Evolutionary conservation across 1,284 basidiomycete species (phyloP).

Genomic region (Cryptococcus wingfieldii): DNA sequence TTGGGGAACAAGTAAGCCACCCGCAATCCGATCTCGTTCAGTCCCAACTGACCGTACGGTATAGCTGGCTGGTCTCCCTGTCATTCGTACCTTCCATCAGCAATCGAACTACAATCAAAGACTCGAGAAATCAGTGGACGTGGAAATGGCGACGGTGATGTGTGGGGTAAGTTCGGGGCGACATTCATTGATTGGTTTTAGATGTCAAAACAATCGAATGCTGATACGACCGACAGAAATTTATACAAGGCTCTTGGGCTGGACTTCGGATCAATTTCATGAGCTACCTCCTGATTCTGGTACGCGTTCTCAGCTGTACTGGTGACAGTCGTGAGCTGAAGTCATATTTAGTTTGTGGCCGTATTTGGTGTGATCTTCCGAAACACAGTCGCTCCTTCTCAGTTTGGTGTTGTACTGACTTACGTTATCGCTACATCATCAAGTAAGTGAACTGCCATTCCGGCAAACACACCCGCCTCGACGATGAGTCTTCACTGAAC

Average conservation of each 20-base stretch:
- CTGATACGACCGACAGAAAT: too few relatives aligned
- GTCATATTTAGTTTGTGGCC: slow-evolving; percentile 18
- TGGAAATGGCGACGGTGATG: slow-evolving; percentile 16
- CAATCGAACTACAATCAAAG: slow-evolving; percentile 20
- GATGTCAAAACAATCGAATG: too few relatives aligned
- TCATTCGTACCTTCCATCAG: slow-evolving; percentile 32
- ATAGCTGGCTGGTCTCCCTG: slow-evolving; percentile 25
- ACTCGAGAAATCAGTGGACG: slow-evolving; percentile 22
- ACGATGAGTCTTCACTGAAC: too few relatives aligned
- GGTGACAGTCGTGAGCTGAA: not conserved
- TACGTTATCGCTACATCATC: slow-evolving; percentile 15
- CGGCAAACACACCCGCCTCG: too few relatives aligned
- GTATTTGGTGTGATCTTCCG: slow-evolving; percentile 36
- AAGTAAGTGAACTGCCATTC: not conserved
- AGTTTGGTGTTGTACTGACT: slow-evolving; percentile 41
- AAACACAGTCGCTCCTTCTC: slow-evolving; percentile 30
- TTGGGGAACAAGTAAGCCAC: slow-evolving; percentile 34
- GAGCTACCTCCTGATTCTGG: not conserved
- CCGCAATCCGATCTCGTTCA: too few relatives aligned
- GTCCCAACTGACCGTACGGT: too few relatives aligned
- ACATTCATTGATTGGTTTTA: too few relatives aligned
- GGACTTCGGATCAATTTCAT: too few relatives aligned
- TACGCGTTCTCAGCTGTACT: not conserved
- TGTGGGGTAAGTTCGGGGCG: too few relatives aligned
- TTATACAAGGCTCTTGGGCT: too few relatives aligned